Evolutionary conservation across 352 stramenopile species (phyloP).

Genomic region (Globisporangium abappressorium): DNA sequence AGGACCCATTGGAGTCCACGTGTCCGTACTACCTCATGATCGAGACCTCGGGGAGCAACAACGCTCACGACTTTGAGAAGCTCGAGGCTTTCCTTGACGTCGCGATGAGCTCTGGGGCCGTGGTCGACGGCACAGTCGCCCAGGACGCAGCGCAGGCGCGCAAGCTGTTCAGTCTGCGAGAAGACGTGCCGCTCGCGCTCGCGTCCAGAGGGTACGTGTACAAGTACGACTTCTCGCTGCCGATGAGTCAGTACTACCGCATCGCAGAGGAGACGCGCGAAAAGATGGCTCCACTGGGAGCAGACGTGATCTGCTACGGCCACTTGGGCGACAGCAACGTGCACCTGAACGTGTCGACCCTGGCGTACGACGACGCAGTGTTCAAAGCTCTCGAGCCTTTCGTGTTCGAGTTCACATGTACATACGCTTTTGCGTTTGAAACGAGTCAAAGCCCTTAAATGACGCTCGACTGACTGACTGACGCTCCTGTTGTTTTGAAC

Average conservation of each 20-base stretch:
- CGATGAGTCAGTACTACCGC: slow-evolving; percentile 89
- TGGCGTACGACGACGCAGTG: slow-evolving; percentile 59
- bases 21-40: slow-evolving; percentile 94
- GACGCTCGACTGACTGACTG: not conserved
- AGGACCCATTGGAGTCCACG: slow-evolving; percentile 55
- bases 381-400: slow-evolving; percentile 65
- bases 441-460: not conserved
- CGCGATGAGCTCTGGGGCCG: slow-evolving; percentile 59
- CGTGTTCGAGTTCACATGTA: slow-evolving; percentile 82
- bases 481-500: not conserved
- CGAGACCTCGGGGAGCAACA: slow-evolving; percentile 93
- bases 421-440: slow-evolving; percentile 2
- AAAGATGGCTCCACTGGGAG: slow-evolving; percentile 39
- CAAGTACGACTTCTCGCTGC: slow-evolving; percentile 98
- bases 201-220: slow-evolving; percentile 89
- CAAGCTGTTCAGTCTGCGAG: slow-evolving; percentile 93
- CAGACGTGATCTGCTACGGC: slow-evolving; percentile 86
- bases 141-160: slow-evolving; percentile 89
- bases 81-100: slow-evolving; percentile 82
- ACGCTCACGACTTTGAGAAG: slow-evolving; percentile 91
- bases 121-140: slow-evolving; percentile 91
- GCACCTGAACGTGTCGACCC: slow-evolving; percentile 93
- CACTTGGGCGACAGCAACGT: slow-evolving; percentile 97
- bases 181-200: slow-evolving; percentile 91
- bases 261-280: slow-evolving; percentile 83